Base-by-base conservation (phyloP, 371 early-diverging fungal genomes). In the Mortierella polycephala region DNA sequence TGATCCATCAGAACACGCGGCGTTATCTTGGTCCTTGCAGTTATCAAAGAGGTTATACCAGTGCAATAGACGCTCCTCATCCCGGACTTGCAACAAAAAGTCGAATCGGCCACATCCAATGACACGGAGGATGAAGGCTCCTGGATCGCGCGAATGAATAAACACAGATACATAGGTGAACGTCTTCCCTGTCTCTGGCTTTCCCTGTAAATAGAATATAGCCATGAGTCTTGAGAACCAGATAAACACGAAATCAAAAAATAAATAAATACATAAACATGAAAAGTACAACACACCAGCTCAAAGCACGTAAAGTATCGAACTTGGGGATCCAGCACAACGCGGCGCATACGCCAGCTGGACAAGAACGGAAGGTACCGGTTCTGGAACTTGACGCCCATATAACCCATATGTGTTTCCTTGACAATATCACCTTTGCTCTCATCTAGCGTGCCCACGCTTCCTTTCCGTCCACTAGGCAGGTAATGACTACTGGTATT, bases 341-440 rank as follows among this genome's bases (percentile, higher is more conserved):
- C 81, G 18, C 87, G 85, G 46, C 83, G 79, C 89, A 89, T 89
- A 44, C 86, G 75, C 89, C 89, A 89, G 23, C 82, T 87, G 0
- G 89, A 82, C 30, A 89, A 64, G 49, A 83, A 84, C 4, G 87
- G 85, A 40, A 87, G 81, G 56, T 85, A 89, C 0, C 89, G 86
- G 73, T 84, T 79, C 42, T 85, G 86, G 39, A 83, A 83, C 39
- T 85, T 82, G 18, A 86, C 73, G 1, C 88, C 87, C 84, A 87
- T 85, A 30, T 84, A 83, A 0, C 86, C 89, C 81, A 86, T 84
- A 57, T 88, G 87, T 18, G 82, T 81, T 59, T 88, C 88, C 60
- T 72, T 72, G 14, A 69, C 49, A 10, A 73, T 72, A 21, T 72
- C 72, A 1, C 64, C 69, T 18, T 72, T 72, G 13, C 53, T 7